phyloP scores from a whole-genome alignment of 371 early-diverging fungal genomes.

The Mucor plumbeus region DNA sequence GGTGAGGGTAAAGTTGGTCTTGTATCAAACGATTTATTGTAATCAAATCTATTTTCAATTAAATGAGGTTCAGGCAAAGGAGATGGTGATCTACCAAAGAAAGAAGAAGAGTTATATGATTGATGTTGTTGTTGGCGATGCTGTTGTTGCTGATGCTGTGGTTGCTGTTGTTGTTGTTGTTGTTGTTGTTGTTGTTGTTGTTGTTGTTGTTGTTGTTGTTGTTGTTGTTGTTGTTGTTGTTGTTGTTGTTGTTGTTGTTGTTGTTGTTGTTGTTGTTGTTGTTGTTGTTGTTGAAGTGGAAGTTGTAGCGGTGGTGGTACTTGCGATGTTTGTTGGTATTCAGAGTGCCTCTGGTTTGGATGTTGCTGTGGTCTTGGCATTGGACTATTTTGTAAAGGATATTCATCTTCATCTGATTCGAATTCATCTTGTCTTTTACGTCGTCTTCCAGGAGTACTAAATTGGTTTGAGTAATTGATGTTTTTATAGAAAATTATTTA shows the following conservation, averaged over 20 bases:
- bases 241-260: not conserved
- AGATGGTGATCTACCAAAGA: constrained; percentile 11
- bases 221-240: not conserved
- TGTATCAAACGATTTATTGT: not conserved
- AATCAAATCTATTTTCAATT: not conserved
- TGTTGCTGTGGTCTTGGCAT: not conserved
- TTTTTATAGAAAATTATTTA: not conserved
- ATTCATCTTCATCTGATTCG: constrained; percentile 15
- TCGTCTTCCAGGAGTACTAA: constrained; percentile 5
- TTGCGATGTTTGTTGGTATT: not conserved
- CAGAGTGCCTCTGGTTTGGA: not conserved
- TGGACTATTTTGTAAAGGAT: not conserved
- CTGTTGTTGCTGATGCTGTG: not conserved
- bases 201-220: not conserved
- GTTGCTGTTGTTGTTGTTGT: not conserved
- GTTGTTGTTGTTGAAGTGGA: not conserved
- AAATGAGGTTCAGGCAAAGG: constrained; percentile 13
- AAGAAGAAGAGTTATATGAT: not conserved
- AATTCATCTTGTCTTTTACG: constrained; percentile 8
- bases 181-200: too few species aligned
- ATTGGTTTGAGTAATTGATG: not conserved
- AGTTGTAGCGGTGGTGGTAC: not conserved
- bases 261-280: not conserved
- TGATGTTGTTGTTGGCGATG: not conserved
- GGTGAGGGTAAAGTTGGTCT: constrained; percentile 17